Evolutionary conservation across 306 rosid genomes (phyloP), one percentile per base, ranked within the genome.

Genomic region (Sindora glabra): DNA sequence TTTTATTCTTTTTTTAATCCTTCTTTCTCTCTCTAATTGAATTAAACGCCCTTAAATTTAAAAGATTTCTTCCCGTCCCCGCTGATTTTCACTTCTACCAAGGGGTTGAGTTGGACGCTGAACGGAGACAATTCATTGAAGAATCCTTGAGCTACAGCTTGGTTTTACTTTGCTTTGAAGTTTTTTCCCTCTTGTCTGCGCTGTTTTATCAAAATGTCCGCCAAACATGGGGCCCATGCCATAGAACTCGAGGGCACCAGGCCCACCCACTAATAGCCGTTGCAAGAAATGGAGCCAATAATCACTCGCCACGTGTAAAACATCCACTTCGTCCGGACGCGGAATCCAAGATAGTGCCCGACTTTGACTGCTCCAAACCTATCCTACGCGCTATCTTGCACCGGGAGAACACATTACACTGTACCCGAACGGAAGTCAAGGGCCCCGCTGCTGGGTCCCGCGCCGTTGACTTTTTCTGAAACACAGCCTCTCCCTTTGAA

Each of bases 381-480:
- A 47, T 26, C 33, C 42, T 2, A 2, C 6, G 32, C 7, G 67
- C 80, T 85, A 79, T 13, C 72, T 21, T 62, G 73, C 78, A 67
- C 85, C 67, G 18, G 10, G 36, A 49, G 57, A 13, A 40, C 73
- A 36, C 75, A 18, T 44, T 1, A 25, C 49, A 59, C 65, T 65
- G 64, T 58, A 50, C 25, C 64, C 46, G 73, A 30, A 38, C 14
- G 4, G 11, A 3, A 8, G 34, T 22, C 5, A 39, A 56, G 44
- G 73, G 67, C 12, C 19, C 73, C 73, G 16, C 22, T 12, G 51
- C 19, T 10, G n/a, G 79, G 75, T 25, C 83, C 89, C 72, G 56
- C 45, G 0, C 34, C 66, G 87, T 86, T 86, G 95, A 83, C 87
- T 68, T 64, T n/a, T 24, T 16, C 8, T 5, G 8, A 9, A 13